Evolutionary conservation across 192 early-diverging fungal genomes (phyloP).

Genomic region (Paraglomus brasilianum): DNA sequence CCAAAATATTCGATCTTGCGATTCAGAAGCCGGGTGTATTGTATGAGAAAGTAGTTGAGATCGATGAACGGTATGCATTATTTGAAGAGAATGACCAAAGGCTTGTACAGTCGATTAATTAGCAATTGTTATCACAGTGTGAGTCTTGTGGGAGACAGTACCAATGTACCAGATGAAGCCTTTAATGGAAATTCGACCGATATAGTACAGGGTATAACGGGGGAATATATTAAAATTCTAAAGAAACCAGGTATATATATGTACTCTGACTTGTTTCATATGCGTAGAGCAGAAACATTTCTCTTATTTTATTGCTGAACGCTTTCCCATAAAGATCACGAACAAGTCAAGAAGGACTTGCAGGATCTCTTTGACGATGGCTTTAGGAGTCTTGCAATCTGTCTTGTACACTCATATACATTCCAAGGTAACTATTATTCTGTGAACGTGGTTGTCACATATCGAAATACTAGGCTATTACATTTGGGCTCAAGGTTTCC

Average conservation of each 20-base stretch:
- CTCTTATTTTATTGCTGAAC: background rate
- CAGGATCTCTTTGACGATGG: conserved; percentile 63
- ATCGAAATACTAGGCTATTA: background rate
- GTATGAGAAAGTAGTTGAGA: conserved; percentile 73
- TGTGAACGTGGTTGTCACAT: background rate
- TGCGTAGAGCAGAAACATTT: background rate
- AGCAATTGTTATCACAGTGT: conserved; percentile 48
- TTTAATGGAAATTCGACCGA: conserved; percentile 38
- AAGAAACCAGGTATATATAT: conserved; percentile 54
- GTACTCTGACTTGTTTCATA: background rate
- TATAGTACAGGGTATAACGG: conserved; percentile 72
- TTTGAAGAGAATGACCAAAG: background rate
- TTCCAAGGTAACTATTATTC: conserved; percentile 54
- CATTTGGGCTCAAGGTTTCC: background rate
- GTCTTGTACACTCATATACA: conserved; percentile 95
- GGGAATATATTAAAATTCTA: conserved; percentile 80
- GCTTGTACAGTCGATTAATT: background rate
- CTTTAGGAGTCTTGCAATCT: conserved; percentile 85
- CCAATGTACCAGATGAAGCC: conserved; percentile 46
- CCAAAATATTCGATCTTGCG: conserved; percentile 91
- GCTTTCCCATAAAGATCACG: conserved; percentile 47
- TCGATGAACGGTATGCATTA: conserved; percentile 74
- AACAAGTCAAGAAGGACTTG: conserved; percentile 57
- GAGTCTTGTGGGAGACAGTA: conserved; percentile 75
- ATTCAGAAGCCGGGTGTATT: conserved; percentile 86